phyloP scores from a whole-genome alignment of 164 flowering plant genomes.

The Paratinospora sagittata region DNA sequence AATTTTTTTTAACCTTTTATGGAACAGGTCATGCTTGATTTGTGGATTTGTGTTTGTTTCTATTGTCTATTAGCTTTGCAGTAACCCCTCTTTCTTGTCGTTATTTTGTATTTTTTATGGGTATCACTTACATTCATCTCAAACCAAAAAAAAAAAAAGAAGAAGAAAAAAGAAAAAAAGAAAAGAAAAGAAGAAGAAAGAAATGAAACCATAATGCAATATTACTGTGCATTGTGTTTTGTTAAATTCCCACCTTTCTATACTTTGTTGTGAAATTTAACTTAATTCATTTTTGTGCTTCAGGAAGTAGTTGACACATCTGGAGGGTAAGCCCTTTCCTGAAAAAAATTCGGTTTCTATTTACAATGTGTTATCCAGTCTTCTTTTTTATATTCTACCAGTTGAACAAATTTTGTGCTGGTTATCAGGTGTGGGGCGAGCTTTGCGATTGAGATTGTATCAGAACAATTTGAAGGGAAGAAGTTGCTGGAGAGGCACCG shows the following conservation, averaged over 20 bases:
- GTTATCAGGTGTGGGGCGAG: constrained; percentile 85
- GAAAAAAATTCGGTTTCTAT: background rate
- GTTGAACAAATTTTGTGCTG: background rate
- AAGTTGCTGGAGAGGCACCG: constrained; percentile 89
- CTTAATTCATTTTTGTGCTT: constrained; percentile 10
- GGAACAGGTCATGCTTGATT: background rate
- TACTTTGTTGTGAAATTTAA: background rate
- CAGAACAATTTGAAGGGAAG: constrained; percentile 89
- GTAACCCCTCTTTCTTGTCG: background rate
- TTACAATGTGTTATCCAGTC: background rate
- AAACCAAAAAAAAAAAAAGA: background rate
- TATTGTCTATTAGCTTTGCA: too few relatives aligned
- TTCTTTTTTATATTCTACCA: background rate
- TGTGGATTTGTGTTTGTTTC: background rate
- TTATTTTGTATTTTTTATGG: background rate
- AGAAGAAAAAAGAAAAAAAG: too few relatives aligned
- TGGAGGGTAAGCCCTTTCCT: constrained; percentile 68
- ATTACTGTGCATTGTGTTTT: background rate
- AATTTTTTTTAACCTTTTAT: too few relatives aligned
- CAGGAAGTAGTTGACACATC: constrained; percentile 92
- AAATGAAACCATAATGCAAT: background rate
- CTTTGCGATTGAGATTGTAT: constrained; percentile 72
- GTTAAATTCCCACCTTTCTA: background rate
- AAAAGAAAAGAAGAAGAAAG: too few relatives aligned
- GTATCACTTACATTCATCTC: background rate